Base-by-base conservation (phyloP, 2,329 filamentous ascomycete species). In the Camillea tinctor region DNA sequence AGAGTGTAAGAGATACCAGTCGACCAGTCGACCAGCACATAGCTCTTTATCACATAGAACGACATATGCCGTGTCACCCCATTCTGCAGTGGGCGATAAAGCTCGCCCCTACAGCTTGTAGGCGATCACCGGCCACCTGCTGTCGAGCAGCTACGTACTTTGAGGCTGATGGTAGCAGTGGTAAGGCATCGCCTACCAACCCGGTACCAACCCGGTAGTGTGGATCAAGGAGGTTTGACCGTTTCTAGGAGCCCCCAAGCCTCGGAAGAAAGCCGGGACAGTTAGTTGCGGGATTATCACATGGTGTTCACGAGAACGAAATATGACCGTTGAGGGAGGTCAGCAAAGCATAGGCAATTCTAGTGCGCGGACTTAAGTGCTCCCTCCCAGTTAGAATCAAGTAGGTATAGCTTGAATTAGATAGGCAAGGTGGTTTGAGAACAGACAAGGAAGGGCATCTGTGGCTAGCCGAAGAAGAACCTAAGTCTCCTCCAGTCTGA, bases 1-100 rank as follows among this genome's bases (percentile, higher is more conserved):
- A 30, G 54, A 60, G n/a, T n/a, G n/a, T n/a, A n/a, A n/a, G 58
- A 60, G 58, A 66, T 65, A 62, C 61, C 60, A 64, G 23, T 52
- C n/a, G n/a, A n/a, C n/a, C n/a, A n/a, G n/a, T n/a, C n/a, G n/a
- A n/a, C n/a, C n/a, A n/a, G n/a, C n/a, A 56, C 6, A n/a, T 44
- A 56, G 22, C 36, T 62, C 52, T 59, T 52, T 54, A 52, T 57
- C 58, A 55, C 54, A 52, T 50, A 52, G 61, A 55, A 60, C 56
- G 56, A 53, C 59, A 52, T 65, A 65, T 69, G 66, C 51, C 44
- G 65, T 71, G 63, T 61, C 64, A 71, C 69, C 60, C 57, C 62
- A 60, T 60, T 48, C 56, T 59, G 62, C 64, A 62, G 56, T 56
- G 57, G 58, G 56, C 60, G 59, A 66, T 65, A 61, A 66, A 65